Conservation (phyloP, 148 eudicot species). For the Rhododendron kiyosumense region DNA sequence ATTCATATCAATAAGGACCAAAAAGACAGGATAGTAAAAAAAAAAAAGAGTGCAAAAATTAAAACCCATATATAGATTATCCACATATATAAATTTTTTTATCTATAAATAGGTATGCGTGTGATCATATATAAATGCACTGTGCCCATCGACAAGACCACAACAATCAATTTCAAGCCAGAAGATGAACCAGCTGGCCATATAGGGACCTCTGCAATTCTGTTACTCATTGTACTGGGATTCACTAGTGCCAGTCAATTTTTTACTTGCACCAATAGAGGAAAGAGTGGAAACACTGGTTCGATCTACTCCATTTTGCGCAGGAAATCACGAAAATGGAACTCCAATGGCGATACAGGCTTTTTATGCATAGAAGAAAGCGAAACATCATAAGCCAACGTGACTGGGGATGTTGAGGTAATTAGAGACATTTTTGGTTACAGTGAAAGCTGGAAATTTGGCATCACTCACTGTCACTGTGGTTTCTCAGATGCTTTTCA, state of each 20-base stretch:
- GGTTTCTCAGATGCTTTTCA: slow-evolving; percentile 7
- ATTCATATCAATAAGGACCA: neutral
- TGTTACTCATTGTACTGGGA: neutral
- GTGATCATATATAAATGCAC: neutral
- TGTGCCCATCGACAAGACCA: neutral
- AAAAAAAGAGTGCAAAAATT: neutral
- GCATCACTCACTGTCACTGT: neutral
- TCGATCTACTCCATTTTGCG: neutral
- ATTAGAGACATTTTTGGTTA: slow-evolving; percentile 9
- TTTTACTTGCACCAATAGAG: neutral
- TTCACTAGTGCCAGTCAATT: neutral
- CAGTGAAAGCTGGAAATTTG: slow-evolving; percentile 27
- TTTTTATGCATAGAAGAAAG: slow-evolving; percentile 6
- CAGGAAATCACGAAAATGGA: neutral
- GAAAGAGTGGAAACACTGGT: neutral
- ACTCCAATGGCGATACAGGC: neutral
- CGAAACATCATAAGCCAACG: slow-evolving; percentile 6
- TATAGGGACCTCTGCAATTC: neutral
- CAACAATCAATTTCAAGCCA: neutral
- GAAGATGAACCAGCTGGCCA: neutral
- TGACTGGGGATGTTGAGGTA: neutral
- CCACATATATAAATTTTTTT: no score
- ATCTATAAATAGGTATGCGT: neutral
- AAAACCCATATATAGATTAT: neutral
- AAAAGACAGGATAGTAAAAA: neutral